Evolutionary conservation across 345 rosid genomes (phyloP).

Genomic region (Anacardium occidentale): DNA sequence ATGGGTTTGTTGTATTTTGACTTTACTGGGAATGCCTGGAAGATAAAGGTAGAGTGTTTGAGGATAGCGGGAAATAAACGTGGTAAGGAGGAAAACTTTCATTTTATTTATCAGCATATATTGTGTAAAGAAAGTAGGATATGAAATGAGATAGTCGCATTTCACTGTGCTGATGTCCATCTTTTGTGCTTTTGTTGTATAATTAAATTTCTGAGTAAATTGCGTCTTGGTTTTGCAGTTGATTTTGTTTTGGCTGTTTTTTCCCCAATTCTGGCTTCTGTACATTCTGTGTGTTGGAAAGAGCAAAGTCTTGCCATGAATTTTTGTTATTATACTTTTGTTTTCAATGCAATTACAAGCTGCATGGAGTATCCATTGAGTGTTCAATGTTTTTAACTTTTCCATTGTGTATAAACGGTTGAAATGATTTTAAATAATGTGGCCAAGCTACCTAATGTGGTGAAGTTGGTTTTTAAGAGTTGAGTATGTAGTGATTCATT

Average conservation of each 20-base stretch:
- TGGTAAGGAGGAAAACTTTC: slow-evolving; percentile 24
- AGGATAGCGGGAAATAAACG: slow-evolving; percentile 20
- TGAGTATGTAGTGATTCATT: neutral
- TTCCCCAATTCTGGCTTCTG: slow-evolving; percentile 14
- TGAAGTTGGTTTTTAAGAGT: neutral
- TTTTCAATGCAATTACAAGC: slow-evolving; percentile 2
- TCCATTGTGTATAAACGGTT: neutral
- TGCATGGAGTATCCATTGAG: neutral
- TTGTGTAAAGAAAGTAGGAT: slow-evolving; percentile 51
- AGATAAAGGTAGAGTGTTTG: slow-evolving; percentile 13
- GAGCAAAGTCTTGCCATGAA: neutral
- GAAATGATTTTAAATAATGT: neutral
- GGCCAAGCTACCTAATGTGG: neutral
- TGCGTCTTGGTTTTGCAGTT: slow-evolving; percentile 36
- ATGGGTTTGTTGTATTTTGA: slow-evolving; percentile 6
- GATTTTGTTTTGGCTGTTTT: slow-evolving; percentile 25
- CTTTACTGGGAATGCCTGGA: slow-evolving; percentile 9
- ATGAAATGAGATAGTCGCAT: slow-evolving; percentile 24
- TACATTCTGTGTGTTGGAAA: slow-evolving; percentile 19
- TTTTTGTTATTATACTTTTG: slow-evolving; percentile 1
- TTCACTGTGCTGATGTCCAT: slow-evolving; percentile 35
- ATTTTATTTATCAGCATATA: slow-evolving; percentile 40
- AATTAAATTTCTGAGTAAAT: slow-evolving; percentile 37
- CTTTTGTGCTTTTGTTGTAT: slow-evolving; percentile 39
- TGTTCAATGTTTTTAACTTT: neutral